These are phyloP conservation scores for Craspedostauros australis DNA, from an alignment of 108 stramenopile species.

Conservation along the genomic window DNA sequence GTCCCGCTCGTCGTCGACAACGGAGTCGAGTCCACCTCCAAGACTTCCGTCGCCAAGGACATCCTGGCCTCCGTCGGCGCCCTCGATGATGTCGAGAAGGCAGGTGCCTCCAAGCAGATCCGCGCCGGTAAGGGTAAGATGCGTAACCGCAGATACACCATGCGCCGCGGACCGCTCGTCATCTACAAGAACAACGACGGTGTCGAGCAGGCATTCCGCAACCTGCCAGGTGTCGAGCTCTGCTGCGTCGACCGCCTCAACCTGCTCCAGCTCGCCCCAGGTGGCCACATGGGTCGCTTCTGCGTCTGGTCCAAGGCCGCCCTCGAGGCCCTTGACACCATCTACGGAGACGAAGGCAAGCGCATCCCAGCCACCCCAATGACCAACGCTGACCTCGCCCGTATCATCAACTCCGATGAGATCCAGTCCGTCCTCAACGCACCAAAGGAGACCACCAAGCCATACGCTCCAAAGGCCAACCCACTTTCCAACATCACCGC, in stretches of 20 bases:
- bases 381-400: constrained; percentile 97
- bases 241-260: constrained; percentile 94
- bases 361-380: constrained; percentile 86
- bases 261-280: constrained; percentile 97
- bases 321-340: constrained; percentile 88
- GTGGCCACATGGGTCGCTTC: constrained; percentile 99
- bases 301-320: constrained; percentile 96
- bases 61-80: constrained; percentile 89
- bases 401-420: constrained; percentile 97
- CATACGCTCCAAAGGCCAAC: constrained; percentile 89
- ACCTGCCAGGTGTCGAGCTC: constrained; percentile 96
- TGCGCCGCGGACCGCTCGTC: constrained; percentile 96
- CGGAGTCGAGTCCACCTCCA: constrained; percentile 70
- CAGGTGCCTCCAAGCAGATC: constrained; percentile 91
- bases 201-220: constrained; percentile 92
- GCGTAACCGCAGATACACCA: constrained; percentile 93
- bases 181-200: constrained; percentile 92
- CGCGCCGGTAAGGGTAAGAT: constrained; percentile 99
- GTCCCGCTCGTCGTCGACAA: constrained; percentile 93
- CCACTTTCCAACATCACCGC: constrained; percentile 83
- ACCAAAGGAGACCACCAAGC: constrained; percentile 65
- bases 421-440: constrained; percentile 93
- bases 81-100: constrained; percentile 92
- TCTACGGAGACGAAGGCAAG: constrained; percentile 89
- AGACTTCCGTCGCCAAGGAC: constrained; percentile 90